Percentiles rank a stretch among this genome's conserved stretches.
These are phyloP conservation scores for Cordyceps cateniannulata DNA, from an alignment of 2,329 filamentous ascomycete species.

Conservation along the genomic window DNA sequence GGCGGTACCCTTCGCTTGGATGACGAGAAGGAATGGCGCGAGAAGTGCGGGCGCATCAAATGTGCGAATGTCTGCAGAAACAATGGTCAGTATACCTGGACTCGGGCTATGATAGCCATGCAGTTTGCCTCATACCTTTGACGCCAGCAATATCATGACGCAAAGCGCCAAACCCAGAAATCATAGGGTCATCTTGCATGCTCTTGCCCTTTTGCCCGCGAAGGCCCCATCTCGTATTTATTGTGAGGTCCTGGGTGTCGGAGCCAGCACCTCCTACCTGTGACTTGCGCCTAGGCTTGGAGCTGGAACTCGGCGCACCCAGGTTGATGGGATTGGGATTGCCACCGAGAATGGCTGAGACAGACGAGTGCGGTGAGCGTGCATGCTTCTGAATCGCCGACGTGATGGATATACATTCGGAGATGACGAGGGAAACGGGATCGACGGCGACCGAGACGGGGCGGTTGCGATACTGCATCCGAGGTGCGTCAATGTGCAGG, in stretches of 20 bases:
- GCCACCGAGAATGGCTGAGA: slow-evolving; percentile 89
- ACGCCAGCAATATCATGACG: slow-evolving; percentile 81
- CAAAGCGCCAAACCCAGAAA: slow-evolving; percentile 87
- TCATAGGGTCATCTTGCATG: slow-evolving; percentile 94
- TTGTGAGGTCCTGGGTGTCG: slow-evolving; percentile 44
- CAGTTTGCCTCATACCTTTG: slow-evolving; percentile 50
- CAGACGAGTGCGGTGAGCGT: slow-evolving; percentile 90
- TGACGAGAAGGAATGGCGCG: slow-evolving; percentile 92
- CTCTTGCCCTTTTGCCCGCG: slow-evolving; percentile 94
- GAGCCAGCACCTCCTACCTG: slow-evolving; percentile 33
- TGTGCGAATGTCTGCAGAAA: slow-evolving; percentile 62
- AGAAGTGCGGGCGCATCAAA: slow-evolving; percentile 89
- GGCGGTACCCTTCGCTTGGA: slow-evolving; percentile 91
- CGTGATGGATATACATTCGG: slow-evolving; percentile 97
- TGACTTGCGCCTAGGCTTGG: slow-evolving; percentile 36
- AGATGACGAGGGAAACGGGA: slow-evolving; percentile 87
- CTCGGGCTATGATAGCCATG: not conserved
- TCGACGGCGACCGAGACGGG: slow-evolving; percentile 78
- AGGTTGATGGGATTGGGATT: slow-evolving; percentile 53
- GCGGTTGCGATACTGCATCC: slow-evolving; percentile 54
- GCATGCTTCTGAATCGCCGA: slow-evolving; percentile 97
- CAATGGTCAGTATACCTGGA: not conserved
- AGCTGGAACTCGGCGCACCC: slow-evolving; percentile 38
- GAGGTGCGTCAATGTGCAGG: slow-evolving; percentile 27
- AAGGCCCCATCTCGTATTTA: slow-evolving; percentile 85